Base-by-base conservation (phyloP, 768 basidiomycete species). In the Auricularia sp. region DNA sequence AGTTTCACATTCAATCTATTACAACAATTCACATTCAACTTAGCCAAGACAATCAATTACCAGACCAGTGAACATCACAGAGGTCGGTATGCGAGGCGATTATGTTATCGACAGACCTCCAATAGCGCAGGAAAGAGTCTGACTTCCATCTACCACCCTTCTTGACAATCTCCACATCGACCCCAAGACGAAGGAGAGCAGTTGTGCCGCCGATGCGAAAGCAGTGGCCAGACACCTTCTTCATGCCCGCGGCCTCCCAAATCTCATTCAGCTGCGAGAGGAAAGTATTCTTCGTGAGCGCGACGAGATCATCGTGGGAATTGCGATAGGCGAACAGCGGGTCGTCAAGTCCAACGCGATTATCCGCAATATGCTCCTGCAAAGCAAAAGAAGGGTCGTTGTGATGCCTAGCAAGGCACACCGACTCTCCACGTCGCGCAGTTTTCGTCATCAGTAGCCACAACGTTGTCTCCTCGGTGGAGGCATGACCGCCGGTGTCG, bases 191-290 rank as follows among this genome's bases (percentile, higher is more conserved):
- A 0, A 80, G 69, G 58, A 69, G 76, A 63, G 73, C 76, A 0
- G 76, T 76, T 0, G 80, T 76, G 1, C 78, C 78, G 0, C 79
- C 78, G 24, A 80, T 81, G 2, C 76, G 70, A 68, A 81, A 81
- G 8, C 76, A 79, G 67, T 80, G 79, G 0, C 79, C 75, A 56
- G 78, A 78, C 3, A 74, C 18, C 0, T 68, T 76, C 0, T 76
- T 77, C 63, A 67, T 76, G 7, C 77, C 74, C 0, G 21, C 37
- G 0, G 70, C 65, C 0, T 24, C 10, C 0, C 76, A 65, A 13
- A 77, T 74, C 1, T n/a, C 5, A 58, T 79, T 79, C 64, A 78
- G 74, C 1, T 70, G 61, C 0, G 44, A n/a, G 0, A 79, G 54
- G 0, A 76, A 75, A 3, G 65, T 39, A 0, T 61, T 14, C 51